A percentile compares a stretch with the other conserved stretches of the same genome.
Evolutionary conservation across 1,284 basidiomycete genomes (phyloP).

Genomic region (Apiotrichum sp.): DNA sequence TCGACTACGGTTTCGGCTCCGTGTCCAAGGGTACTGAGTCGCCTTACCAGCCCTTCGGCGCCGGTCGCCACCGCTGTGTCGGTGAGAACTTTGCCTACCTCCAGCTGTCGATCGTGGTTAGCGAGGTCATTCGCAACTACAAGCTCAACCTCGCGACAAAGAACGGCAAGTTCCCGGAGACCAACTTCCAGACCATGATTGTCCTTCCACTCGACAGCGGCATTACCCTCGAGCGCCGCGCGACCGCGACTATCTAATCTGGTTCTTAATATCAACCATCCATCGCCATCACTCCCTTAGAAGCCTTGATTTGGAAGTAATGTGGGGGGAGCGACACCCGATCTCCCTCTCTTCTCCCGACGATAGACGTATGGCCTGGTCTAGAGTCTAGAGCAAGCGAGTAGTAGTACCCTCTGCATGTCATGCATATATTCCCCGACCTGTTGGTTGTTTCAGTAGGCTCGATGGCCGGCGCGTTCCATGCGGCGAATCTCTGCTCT

Average conservation of each 20-base stretch:
- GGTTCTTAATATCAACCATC: no score
- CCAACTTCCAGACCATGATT: constrained; percentile 64
- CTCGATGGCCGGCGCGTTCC: no score
- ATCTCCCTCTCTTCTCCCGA: no score
- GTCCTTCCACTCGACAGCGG: constrained; percentile 52
- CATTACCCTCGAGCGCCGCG: constrained; percentile 20
- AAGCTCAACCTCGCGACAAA: constrained; percentile 63
- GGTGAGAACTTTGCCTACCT: constrained; percentile 78
- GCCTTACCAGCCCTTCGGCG: constrained; percentile 93
- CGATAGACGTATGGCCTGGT: no score
- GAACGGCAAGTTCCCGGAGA: constrained; percentile 57
- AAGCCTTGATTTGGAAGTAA: no score
- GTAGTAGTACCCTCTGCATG: no score
- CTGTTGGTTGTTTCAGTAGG: no score
- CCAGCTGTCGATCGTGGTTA: constrained; percentile 74
- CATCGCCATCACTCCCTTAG: no score
- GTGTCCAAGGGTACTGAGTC: constrained; percentile 88
- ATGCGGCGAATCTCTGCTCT: no score
- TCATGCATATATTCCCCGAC: no score
- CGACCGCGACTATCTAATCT: not conserved
- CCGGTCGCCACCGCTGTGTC: constrained; percentile 61
- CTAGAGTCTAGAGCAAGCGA: no score
- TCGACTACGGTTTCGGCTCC: constrained; percentile 92
- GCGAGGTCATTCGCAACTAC: constrained; percentile 69
- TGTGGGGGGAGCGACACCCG: no score